Evolutionary conservation across 192 early-diverging fungal species (phyloP), one percentile per base, ranked within the genome.

Genomic region (Gonapodya prolifera): DNA sequence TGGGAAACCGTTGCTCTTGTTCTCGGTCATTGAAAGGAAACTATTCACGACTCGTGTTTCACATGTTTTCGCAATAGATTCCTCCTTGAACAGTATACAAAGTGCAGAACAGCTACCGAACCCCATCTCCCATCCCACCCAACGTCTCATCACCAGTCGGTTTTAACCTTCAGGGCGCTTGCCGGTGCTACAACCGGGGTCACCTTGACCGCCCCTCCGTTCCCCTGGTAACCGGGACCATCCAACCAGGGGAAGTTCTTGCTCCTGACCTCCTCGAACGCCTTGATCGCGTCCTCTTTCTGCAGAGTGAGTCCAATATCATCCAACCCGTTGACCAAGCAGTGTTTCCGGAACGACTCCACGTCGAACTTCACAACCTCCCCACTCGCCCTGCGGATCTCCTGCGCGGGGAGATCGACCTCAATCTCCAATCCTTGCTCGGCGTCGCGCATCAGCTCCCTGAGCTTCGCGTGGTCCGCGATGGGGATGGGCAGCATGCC

Each of bases 231-330:
- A 2, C 77, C 69, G 2, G 69, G n/a, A 18, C 89, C 89, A 83
- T 91, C 88, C 76, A 91, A 79, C 91, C 91, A 91, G 36, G 91
- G 91, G 85, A 84, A 89, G 30, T 77, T 76, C 35, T 35, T 32
- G 31, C 80, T 84, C 78, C 88, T 76, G 75, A 79, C 77, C 13
- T 69, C 70, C 81, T 91, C 91, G 81, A 90, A 91, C 32, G 35
- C 33, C 2, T 33, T 75, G 76, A 91, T 91, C 45, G 71, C 29
- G 23, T 81, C 82, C 34, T 80, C 81, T 82, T 91, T 91, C 76
- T 88, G 86, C 83, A 91, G 77, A 1, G 91, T 91, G 32, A 91
- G 78, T 70, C 91, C 91, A 82, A 91, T 90, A 80, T 91, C 91
- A 80, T 91, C 91, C 80, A 91, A 77, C 33, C 91, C 91, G 69